Base-by-base conservation (phyloP, 2,329 filamentous ascomycete genomes). In the Zymoseptoria tritici region DNA sequence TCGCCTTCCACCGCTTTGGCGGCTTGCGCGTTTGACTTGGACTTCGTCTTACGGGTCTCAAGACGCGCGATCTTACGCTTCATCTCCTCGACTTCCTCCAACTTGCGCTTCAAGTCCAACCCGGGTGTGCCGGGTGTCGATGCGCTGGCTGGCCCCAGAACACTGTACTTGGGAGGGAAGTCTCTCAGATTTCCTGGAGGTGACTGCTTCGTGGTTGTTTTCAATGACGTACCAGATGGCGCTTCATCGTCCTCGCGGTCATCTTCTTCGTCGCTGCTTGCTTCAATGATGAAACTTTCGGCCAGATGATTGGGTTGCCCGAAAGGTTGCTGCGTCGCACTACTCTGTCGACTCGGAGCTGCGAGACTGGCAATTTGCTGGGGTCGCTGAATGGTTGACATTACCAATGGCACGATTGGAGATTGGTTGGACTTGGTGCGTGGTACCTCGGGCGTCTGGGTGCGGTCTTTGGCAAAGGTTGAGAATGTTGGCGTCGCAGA, bases 261-360 rank as follows among this genome's bases (percentile, higher is more conserved):
- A 19, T 70, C 78, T 60, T 87, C 85, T 60, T 87, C 85, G 64
- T 87, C 84, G 26, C 96, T 92, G 70, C 90, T 96, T 49, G 95
- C 87, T 64, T 95, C 85, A 66, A 96, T 96, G 49, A 96, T 83
- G 56, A 96, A 82, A 2, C 82, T 82, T 55, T 85, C 80, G 22
- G 86, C 80, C 22, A 70, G 64, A 52, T 71, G 65, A 22, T 80
- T 78, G 53, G 78, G 79, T 52, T 86, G 83, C 11, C 82, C 83
- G 67, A 87, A 86, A 3, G 84, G 82, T 54, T 86, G 84, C 66
- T 89, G 89, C 20, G 13, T 16, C 5, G 36, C 36, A 46, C 36
- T 46, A 7, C 6, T 46, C 16, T 46, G 36, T 13, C 36, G 36
- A 46, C 13, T 46, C 36, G 36, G 36, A 46, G 36, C 36, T 13